These are phyloP conservation scores for Coniella vitis DNA, from an alignment of 2,329 filamentous ascomycete species.

Conservation along the genomic window DNA sequence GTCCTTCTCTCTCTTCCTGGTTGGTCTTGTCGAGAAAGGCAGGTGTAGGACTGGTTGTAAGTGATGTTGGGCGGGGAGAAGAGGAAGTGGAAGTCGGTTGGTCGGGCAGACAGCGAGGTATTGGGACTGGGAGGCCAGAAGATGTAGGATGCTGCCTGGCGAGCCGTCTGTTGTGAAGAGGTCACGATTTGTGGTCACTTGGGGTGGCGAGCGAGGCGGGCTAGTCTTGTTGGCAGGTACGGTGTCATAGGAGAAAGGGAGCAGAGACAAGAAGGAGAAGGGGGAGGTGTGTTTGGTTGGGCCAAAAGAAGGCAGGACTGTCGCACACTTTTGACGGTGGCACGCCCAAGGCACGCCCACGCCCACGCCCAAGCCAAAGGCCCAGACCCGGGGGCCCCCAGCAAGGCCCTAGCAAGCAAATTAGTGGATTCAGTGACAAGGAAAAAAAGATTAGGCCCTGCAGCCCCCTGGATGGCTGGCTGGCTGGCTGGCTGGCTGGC, in stretches of 20 bases:
- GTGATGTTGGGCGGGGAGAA: background rate
- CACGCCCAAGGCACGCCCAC: background rate
- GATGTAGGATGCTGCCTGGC: slow-evolving; percentile 1
- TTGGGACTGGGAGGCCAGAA: background rate
- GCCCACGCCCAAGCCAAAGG: background rate
- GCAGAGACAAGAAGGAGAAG: background rate
- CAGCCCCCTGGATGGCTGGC: too few species aligned
- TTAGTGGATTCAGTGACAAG: too few species aligned
- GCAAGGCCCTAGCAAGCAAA: background rate
- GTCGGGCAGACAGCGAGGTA: background rate
- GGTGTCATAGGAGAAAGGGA: background rate
- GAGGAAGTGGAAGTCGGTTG: background rate
- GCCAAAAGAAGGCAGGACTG: background rate
- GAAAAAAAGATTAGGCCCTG: too few species aligned
- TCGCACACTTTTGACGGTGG: background rate
- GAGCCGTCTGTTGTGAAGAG: background rate
- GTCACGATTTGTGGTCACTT: background rate
- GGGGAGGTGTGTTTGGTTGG: background rate
- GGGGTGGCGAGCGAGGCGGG: background rate
- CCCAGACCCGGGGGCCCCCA: background rate
- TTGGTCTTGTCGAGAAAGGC: too few species aligned
- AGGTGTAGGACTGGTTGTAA: too few species aligned
- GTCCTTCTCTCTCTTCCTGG: too few species aligned
- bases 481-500: too few species aligned
- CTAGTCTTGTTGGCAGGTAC: background rate